A percentile compares a stretch with the other conserved stretches of the same genome.
Conservation (phyloP, 1,139 yeast species). For the Pichia sorboxylosa region DNA sequence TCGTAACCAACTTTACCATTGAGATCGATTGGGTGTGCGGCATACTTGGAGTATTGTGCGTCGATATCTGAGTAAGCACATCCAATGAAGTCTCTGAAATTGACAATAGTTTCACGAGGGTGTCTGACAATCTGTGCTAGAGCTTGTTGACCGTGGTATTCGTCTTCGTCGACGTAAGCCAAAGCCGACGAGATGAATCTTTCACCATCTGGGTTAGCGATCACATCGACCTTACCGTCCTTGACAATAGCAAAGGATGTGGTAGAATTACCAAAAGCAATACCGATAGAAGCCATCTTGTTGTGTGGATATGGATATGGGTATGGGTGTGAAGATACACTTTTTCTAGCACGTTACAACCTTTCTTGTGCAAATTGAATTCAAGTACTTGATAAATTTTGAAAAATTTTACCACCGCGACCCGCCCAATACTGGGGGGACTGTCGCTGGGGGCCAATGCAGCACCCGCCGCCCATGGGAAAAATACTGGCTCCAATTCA, state of each 20-base stretch:
- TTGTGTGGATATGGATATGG: too few species aligned
- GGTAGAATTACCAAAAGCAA: constrained; percentile 92
- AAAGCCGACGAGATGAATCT: constrained; percentile 90
- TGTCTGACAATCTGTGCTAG: constrained; percentile 85
- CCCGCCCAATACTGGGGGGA: too few species aligned
- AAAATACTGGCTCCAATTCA: too few species aligned
- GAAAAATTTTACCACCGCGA: too few species aligned
- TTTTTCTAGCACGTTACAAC: too few species aligned
- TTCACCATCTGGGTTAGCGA: constrained; percentile 99
- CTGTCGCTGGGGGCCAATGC: too few species aligned
- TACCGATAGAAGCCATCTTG: constrained; percentile 76
- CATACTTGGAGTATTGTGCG: constrained; percentile 43
- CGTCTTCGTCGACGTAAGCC: constrained; percentile 88
- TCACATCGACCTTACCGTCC: constrained; percentile 90
- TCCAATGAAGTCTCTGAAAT: constrained; percentile 91
- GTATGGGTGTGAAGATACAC: too few species aligned
- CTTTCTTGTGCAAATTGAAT: too few species aligned
- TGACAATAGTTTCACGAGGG: constrained; percentile 73
- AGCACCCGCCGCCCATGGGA: too few species aligned
- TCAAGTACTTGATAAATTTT: too few species aligned
- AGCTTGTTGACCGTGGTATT: constrained; percentile 96
- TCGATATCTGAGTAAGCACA: constrained; percentile 60
- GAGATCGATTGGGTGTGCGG: constrained; percentile 65
- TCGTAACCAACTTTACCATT: constrained; percentile 65
- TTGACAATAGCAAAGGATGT: constrained; percentile 89